Conservation (phyloP, 441 rosid genomes). For the Theobroma grandiflorum region DNA sequence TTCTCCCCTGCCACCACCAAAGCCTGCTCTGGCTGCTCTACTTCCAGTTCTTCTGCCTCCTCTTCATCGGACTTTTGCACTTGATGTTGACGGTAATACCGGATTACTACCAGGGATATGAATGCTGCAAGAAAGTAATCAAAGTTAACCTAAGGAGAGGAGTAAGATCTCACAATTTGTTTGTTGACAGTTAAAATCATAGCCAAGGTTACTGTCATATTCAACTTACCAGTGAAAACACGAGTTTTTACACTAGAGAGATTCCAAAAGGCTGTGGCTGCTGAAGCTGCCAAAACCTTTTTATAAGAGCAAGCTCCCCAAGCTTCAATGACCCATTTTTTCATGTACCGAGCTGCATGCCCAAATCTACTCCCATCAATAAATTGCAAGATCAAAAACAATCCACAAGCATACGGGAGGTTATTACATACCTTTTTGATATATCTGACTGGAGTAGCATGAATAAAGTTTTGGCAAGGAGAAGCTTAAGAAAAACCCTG, state of each 20-base stretch:
- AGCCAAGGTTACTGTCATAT: neutral
- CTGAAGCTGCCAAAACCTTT: conserved; percentile 81
- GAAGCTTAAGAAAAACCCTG: conserved; percentile 90
- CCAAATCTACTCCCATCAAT: conserved; percentile 22
- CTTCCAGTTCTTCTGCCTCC: conserved; percentile 38
- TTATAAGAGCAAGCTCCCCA: conserved; percentile 90
- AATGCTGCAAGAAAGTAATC: conserved; percentile 60
- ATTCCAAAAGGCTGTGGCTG: conserved; percentile 89
- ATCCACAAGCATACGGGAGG: neutral
- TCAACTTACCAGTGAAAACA: conserved; percentile 63
- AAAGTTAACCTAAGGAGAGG: neutral
- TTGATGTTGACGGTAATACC: conserved; percentile 63
- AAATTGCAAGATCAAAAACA: conserved; percentile 17
- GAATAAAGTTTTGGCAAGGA: conserved; percentile 76
- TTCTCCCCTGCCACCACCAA: conserved; percentile 48
- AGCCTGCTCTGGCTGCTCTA: conserved; percentile 42
- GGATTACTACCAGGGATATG: conserved; percentile 69
- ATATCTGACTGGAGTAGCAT: conserved; percentile 60
- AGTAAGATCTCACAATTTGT: neutral
- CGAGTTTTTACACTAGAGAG: conserved; percentile 79
- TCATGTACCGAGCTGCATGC: conserved; percentile 59
- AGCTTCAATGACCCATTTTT: conserved; percentile 54
- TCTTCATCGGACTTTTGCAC: conserved; percentile 43
- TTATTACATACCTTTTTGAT: conserved; percentile 56
- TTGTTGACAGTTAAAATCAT: neutral